Evolutionary conservation across 805 yeast genomes (phyloP).

Genomic region (Teunomyces tritomae): DNA sequence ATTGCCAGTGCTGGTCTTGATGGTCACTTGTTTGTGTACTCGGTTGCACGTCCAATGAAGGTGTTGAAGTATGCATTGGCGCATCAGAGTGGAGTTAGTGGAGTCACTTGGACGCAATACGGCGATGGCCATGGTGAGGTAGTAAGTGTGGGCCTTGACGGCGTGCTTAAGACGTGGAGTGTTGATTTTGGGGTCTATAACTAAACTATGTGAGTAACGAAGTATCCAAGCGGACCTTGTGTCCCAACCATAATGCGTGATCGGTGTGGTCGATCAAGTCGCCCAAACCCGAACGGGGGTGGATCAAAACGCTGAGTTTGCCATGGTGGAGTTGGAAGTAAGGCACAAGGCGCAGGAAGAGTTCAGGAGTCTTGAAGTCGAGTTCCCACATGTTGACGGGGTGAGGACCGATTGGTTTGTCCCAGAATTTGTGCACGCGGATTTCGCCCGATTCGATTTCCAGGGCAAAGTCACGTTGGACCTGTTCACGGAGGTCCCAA

Average conservation of each 20-base stretch:
- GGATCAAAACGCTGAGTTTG: slow-evolving; percentile 50
- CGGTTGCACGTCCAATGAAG: slow-evolving; percentile 74
- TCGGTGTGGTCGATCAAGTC: slow-evolving; percentile 49
- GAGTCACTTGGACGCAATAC: slow-evolving; percentile 64
- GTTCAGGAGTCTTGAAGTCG: slow-evolving; percentile 47
- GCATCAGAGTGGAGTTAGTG: slow-evolving; percentile 84
- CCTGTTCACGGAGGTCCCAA: slow-evolving; percentile 34
- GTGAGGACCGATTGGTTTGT: slow-evolving; percentile 56
- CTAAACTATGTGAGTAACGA: background rate
- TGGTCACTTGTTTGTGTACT: slow-evolving; percentile 74
- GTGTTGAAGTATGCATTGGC: slow-evolving; percentile 73
- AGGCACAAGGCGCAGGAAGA: slow-evolving; percentile 45
- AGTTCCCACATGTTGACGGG: slow-evolving; percentile 58
- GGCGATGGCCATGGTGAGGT: slow-evolving; percentile 37
- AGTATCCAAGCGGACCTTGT: slow-evolving; percentile 30
- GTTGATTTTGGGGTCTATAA: slow-evolving; percentile 25
- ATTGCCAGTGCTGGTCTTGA: slow-evolving; percentile 83
- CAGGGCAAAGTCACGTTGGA: slow-evolving; percentile 38
- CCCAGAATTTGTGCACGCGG: slow-evolving; percentile 45
- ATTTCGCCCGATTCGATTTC: slow-evolving; percentile 42
- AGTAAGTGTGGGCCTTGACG: slow-evolving; percentile 78
- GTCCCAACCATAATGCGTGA: slow-evolving; percentile 59
- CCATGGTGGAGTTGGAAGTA: slow-evolving; percentile 56
- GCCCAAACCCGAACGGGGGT: slow-evolving; percentile 46
- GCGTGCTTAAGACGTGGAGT: slow-evolving; percentile 74